phyloP scores from a whole-genome alignment of 495 filamentous ascomycete genomes.

The Podospora fimiseda region DNA sequence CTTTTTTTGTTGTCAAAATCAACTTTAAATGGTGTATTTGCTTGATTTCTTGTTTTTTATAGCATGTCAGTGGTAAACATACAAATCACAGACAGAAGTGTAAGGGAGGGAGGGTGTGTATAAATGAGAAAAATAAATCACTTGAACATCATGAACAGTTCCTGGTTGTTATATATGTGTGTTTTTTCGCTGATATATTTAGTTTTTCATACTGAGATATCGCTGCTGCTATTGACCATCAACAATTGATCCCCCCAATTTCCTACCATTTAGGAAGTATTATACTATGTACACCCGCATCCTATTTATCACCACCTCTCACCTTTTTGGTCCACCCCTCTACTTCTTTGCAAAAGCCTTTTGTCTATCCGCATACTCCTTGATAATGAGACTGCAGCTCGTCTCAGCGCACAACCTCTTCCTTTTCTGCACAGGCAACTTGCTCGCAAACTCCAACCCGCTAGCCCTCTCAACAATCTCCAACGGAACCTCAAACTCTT shows the following conservation, averaged over 20 bases:
- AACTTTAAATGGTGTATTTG: too few relatives aligned
- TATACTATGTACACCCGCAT: background rate
- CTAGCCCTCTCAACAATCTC: conserved; percentile 87
- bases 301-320: background rate
- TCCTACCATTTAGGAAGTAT: background rate
- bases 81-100: too few relatives aligned
- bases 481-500: conserved; percentile 88
- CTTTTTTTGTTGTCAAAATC: conserved; percentile 1
- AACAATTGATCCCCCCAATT: too few relatives aligned
- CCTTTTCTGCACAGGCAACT: conserved; percentile 64
- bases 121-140: too few relatives aligned
- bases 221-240: background rate
- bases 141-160: too few relatives aligned
- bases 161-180: too few relatives aligned
- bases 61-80: too few relatives aligned
- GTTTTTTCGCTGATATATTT: too few relatives aligned
- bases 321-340: background rate
- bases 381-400: conserved; percentile 69
- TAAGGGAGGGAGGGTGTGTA: too few relatives aligned
- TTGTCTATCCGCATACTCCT: conserved; percentile 65
- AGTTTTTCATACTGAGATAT: too few relatives aligned
- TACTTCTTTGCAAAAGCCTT: conserved; percentile 45
- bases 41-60: too few relatives aligned
- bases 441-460: conserved; percentile 81
- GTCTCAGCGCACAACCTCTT: conserved; percentile 83